Evolutionary conservation across 768 basidiomycete species (phyloP), one percentile per base, ranked within the genome.

Genomic region (Saitozyma podzolica): DNA sequence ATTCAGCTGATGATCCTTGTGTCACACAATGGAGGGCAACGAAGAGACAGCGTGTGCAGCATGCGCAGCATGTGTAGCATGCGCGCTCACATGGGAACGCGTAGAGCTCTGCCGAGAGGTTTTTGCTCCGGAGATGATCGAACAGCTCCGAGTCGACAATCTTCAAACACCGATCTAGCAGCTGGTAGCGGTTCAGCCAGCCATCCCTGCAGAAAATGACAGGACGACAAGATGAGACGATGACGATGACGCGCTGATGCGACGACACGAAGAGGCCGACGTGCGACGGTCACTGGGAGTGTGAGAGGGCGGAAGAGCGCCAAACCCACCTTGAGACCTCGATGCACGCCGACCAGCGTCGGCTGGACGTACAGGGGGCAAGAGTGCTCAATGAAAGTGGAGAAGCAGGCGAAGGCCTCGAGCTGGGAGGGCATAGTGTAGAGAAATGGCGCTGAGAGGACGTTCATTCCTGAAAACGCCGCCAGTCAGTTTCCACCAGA

Each of bases 321-420:
- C 16, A 16, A 11, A 75, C 83, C 63, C 72, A 94, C 95, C 84
- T 91, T 92, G 45, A 99, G 82, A 11, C 95, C 96, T 56, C 89
- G 84, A 76, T 99, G 96, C 0, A 98, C 96, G 8, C 96, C 96
- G 76, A 93, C 90, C 13, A 99, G 82, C 0, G 93, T 97, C 2
- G 94, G 94, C 69, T 94, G 91, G 8, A 98, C 94, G 76, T 98
- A 99, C n/a, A 92, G 81, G 9, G 96, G 96, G 80, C 94, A 97
- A 9, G 86, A 88, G 60, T 88, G 87, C 81, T 97, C 95, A 69
- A 98, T 96, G 77, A 99, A 99, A 71, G 89, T 90, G 37, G 91
- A 86, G 74, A 99, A 98, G 80, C 92, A 96, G 65, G 88, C 93
- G 80, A 97, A 99, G 0, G 96, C 96, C 79, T 99, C 96, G n/a